Evolutionary conservation across 2,329 filamentous ascomycete species (phyloP).

Genomic region (Phaeosphaeriaceae sp.): DNA sequence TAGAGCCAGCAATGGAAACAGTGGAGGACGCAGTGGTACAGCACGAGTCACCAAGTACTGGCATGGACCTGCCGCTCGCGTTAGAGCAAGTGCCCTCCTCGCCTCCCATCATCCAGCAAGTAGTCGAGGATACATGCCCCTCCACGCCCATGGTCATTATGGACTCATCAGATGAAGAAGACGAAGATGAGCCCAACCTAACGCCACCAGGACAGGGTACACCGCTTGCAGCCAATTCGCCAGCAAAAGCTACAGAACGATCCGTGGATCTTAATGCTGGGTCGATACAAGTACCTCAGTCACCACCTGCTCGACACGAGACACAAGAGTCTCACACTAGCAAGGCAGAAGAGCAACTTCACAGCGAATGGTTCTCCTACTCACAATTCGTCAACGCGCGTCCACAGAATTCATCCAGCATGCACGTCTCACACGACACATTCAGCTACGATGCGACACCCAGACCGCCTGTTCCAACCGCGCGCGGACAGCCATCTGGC

Average conservation of each 20-base stretch:
- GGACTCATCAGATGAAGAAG: constrained; percentile 27
- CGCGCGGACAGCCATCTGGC: constrained; percentile 6
- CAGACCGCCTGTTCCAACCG: constrained; percentile 3
- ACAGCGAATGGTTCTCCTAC: constrained; percentile 40
- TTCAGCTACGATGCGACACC: constrained; percentile 40
- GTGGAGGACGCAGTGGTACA: background rate
- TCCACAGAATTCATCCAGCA: constrained; percentile 32
- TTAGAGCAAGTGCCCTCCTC: constrained; percentile 18
- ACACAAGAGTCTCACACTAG: constrained; percentile 39
- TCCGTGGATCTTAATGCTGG: constrained; percentile 26
- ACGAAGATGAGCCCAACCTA: constrained; percentile 2
- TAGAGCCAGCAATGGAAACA: background rate
- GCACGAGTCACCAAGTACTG: background rate
- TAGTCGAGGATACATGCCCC: constrained; percentile 24
- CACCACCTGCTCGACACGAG: constrained; percentile 26
- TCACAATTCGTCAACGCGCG: constrained; percentile 36
- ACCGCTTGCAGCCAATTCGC: background rate
- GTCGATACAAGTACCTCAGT: constrained; percentile 32
- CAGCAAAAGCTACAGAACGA: constrained; percentile 11
- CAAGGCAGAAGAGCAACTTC: constrained; percentile 44
- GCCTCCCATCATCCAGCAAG: constrained; percentile 12
- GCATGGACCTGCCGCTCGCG: constrained; percentile 1
- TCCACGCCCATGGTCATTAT: constrained; percentile 37
- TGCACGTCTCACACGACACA: constrained; percentile 32
- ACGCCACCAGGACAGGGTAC: constrained; percentile 11